Evolutionary conservation across 2,329 filamentous ascomycete species (phyloP).

Genomic region (Xylaria sp.): DNA sequence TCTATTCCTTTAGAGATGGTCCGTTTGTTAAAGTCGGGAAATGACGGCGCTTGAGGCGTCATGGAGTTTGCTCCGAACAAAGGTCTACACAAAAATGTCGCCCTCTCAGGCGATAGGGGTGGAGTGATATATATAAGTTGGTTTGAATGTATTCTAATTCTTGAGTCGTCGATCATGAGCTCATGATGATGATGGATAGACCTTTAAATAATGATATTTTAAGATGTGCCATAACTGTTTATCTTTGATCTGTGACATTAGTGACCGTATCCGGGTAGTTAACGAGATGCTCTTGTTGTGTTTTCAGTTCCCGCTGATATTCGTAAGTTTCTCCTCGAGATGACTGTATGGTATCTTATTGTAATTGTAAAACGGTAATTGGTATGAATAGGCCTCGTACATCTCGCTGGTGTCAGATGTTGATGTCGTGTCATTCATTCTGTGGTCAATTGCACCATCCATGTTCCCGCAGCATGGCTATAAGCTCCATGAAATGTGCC

Average conservation of each 20-base stretch:
- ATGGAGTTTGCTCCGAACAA: slow-evolving; percentile 36
- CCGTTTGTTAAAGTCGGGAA: slow-evolving; percentile 15
- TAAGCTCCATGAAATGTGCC: too few relatives aligned
- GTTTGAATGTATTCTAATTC: slow-evolving; percentile 43
- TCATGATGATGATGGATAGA: slow-evolving; percentile 42
- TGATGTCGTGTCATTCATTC: too few relatives aligned
- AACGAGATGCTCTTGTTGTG: too few relatives aligned
- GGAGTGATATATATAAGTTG: slow-evolving; percentile 36
- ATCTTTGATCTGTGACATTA: not conserved
- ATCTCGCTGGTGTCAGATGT: too few relatives aligned
- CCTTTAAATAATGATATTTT: slow-evolving; percentile 40
- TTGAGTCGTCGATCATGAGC: slow-evolving; percentile 40
- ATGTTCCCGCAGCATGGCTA: too few relatives aligned
- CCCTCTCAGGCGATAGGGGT: slow-evolving; percentile 30
- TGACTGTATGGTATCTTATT: too few relatives aligned
- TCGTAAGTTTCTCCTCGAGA: too few relatives aligned
- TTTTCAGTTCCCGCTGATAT: too few relatives aligned
- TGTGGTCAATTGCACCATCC: too few relatives aligned
- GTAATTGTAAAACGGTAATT: too few relatives aligned
- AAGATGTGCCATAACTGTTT: slow-evolving; percentile 31
- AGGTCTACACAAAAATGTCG: slow-evolving; percentile 28
- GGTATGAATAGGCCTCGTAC: too few relatives aligned
- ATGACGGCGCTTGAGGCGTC: slow-evolving; percentile 35
- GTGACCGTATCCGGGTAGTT: not conserved
- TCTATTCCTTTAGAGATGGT: slow-evolving; percentile 3